Percentiles rank a stretch among this genome's conserved stretches.
phyloP scores from a whole-genome alignment of 257 asterid species.

The Coffea eugenioides region DNA sequence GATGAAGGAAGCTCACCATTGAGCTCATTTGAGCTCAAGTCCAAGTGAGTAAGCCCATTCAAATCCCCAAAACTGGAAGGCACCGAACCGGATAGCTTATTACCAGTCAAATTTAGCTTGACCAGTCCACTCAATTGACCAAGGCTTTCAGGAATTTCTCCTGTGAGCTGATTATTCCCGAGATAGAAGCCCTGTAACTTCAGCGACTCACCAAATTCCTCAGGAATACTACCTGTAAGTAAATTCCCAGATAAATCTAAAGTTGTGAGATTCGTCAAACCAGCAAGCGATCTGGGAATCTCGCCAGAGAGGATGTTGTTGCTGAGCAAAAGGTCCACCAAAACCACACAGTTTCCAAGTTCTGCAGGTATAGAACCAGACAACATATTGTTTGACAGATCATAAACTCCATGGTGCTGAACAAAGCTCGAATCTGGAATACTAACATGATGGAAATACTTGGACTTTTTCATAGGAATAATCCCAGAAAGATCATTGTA shows the following conservation, averaged over 20 bases:
- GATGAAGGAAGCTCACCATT: slow-evolving; percentile 47
- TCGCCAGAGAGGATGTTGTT: slow-evolving; percentile 66
- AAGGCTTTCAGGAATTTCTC: slow-evolving; percentile 59
- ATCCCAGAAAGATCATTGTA: slow-evolving; percentile 61
- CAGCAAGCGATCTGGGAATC: slow-evolving; percentile 65
- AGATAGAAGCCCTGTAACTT: slow-evolving; percentile 71
- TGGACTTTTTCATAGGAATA: slow-evolving; percentile 55
- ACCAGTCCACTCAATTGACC: slow-evolving; percentile 62
- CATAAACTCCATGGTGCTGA: slow-evolving; percentile 86
- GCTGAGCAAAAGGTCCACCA: slow-evolving; percentile 66
- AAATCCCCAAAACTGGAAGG: slow-evolving; percentile 55
- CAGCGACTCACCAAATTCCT: slow-evolving; percentile 41
- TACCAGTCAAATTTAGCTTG: slow-evolving; percentile 68
- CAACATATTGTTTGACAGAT: slow-evolving; percentile 68
- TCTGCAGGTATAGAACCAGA: slow-evolving; percentile 76
- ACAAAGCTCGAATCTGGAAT: slow-evolving; percentile 68
- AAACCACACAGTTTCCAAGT: slow-evolving; percentile 56
- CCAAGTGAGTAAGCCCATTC: slow-evolving; percentile 73
- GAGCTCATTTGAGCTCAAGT: slow-evolving; percentile 63
- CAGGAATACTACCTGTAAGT: slow-evolving; percentile 62
- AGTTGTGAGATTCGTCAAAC: slow-evolving; percentile 58
- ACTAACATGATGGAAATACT: slow-evolving; percentile 60
- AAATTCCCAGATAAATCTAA: slow-evolving; percentile 67
- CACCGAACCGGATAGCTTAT: slow-evolving; percentile 54
- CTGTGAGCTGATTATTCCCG: slow-evolving; percentile 60